phyloP scores from a whole-genome alignment of 2,329 filamentous ascomycete genomes.

The Mycogone perniciosa region DNA sequence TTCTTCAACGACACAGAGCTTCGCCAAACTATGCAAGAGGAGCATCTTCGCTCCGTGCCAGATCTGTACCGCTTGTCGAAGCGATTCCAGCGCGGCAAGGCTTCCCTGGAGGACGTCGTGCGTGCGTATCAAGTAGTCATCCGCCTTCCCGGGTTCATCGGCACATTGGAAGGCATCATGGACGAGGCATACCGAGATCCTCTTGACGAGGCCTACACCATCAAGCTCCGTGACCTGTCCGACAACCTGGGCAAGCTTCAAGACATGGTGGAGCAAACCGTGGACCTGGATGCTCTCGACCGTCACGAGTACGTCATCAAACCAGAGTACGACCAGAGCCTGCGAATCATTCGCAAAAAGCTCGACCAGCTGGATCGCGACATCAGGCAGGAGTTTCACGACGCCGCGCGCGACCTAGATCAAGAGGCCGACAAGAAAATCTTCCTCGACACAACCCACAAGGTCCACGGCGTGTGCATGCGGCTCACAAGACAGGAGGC shows the following conservation, averaged over 20 bases:
- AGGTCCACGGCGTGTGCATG: conserved; percentile 94
- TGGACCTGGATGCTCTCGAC: conserved; percentile 90
- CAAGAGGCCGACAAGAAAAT: conserved; percentile 98
- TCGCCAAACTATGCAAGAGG: conserved; percentile 92
- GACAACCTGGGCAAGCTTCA: conserved; percentile 78
- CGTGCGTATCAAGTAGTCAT: conserved; percentile 92
- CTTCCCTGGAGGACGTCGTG: conserved; percentile 92
- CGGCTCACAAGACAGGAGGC: conserved; percentile 86
- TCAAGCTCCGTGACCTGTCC: conserved; percentile 69
- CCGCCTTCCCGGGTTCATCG: conserved; percentile 81
- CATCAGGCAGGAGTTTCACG: conserved; percentile 75
- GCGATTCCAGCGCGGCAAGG: conserved; percentile 86
- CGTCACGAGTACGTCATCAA: conserved; percentile 99
- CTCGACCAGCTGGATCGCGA: conserved; percentile 76
- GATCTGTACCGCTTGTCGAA: conserved; percentile 92
- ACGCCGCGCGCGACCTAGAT: conserved; percentile 71
- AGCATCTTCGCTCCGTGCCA: conserved; percentile 86
- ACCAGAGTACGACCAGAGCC: conserved; percentile 86
- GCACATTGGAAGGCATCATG: conserved; percentile 86
- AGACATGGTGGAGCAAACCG: conserved; percentile 98
- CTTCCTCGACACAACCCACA: conserved; percentile 85
- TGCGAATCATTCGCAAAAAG: conserved; percentile 84
- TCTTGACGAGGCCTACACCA: conserved; percentile 80
- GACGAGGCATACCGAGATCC: conserved; percentile 88
- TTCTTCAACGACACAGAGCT: conserved; percentile 91